Conservation (phyloP, 2,329 filamentous ascomycete genomes). For the Triangularia setosa region DNA sequence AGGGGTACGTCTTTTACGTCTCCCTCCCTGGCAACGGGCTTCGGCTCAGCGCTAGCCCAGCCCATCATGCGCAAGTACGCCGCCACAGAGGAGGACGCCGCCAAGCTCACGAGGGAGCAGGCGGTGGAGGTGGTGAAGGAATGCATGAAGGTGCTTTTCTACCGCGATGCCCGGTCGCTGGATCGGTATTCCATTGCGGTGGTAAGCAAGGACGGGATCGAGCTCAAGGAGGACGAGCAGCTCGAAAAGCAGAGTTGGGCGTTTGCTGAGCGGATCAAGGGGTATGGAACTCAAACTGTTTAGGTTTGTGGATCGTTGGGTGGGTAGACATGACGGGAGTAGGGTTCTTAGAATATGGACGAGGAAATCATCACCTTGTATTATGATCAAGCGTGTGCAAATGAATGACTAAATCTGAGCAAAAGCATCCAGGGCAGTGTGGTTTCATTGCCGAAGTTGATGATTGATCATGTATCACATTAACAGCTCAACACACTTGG, state of each 20-base stretch:
- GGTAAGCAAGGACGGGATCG: slow-evolving; percentile 83
- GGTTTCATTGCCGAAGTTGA: neutral
- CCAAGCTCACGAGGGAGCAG: slow-evolving; percentile 68
- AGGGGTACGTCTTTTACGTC: slow-evolving; percentile 87
- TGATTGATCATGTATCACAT: neutral
- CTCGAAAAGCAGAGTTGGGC: slow-evolving; percentile 97
- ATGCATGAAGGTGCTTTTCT: slow-evolving; percentile 98
- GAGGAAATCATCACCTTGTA: neutral
- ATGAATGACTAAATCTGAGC: neutral
- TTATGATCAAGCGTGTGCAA: neutral
- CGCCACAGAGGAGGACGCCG: slow-evolving; percentile 75
- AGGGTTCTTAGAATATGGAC: neutral
- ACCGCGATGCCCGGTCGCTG: slow-evolving; percentile 89
- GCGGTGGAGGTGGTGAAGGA: slow-evolving; percentile 80
- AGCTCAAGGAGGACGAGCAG: slow-evolving; percentile 78
- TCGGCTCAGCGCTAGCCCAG: slow-evolving; percentile 87
- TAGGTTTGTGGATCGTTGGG: slow-evolving; percentile 30
- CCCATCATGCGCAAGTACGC: slow-evolving; percentile 82
- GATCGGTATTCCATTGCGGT: slow-evolving; percentile 90
- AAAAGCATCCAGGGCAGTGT: too few relatives aligned
- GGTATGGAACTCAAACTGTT: slow-evolving; percentile 83
- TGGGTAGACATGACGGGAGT: neutral
- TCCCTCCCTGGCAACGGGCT: slow-evolving; percentile 88
- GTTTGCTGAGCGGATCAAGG: slow-evolving; percentile 90
- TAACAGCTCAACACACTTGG: neutral